Evolutionary conservation across 208 protist species (phyloP).

Genomic region (Acanthamoeba royreba): DNA sequence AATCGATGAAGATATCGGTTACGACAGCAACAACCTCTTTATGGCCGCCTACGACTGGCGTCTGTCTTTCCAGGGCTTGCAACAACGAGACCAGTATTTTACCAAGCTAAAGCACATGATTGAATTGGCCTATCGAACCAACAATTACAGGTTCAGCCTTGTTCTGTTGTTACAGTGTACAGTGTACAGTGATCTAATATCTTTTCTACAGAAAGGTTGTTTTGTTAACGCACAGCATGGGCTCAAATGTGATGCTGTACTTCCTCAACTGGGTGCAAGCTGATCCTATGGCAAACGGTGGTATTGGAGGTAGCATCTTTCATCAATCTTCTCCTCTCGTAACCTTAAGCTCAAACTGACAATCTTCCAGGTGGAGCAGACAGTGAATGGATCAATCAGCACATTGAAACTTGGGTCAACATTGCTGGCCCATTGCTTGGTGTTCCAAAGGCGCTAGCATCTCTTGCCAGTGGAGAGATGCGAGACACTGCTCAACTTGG

Average conservation of each 20-base stretch:
- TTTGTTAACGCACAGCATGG: slow-evolving; percentile 89
- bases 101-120: slow-evolving; percentile 80
- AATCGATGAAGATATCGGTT: slow-evolving; percentile 90
- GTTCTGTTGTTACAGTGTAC: too few relatives aligned
- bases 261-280: slow-evolving; percentile 85
- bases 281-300: not conserved
- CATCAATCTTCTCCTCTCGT: not conserved
- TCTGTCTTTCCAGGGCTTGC: slow-evolving; percentile 78
- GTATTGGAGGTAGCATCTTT: not conserved
- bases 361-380: slow-evolving; percentile 67
- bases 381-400: slow-evolving; percentile 82
- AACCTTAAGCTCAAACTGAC: not conserved
- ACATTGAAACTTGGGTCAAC: slow-evolving; percentile 86
- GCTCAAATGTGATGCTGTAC: slow-evolving; percentile 80
- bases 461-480: slow-evolving; percentile 85
- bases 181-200: too few relatives aligned
- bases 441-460: slow-evolving; percentile 82
- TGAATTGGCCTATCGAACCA: slow-evolving; percentile 82
- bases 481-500: slow-evolving; percentile 85
- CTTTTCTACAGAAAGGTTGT: slow-evolving; percentile 60
- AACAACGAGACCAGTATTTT: slow-evolving; percentile 86
- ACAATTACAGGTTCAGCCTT: too few relatives aligned
- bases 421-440: slow-evolving; percentile 84
- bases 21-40: slow-evolving; percentile 87
- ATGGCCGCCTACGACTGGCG: slow-evolving; percentile 91